Conservation (phyloP, 345 rosid genomes). For the Eucalyptus marginata region DNA sequence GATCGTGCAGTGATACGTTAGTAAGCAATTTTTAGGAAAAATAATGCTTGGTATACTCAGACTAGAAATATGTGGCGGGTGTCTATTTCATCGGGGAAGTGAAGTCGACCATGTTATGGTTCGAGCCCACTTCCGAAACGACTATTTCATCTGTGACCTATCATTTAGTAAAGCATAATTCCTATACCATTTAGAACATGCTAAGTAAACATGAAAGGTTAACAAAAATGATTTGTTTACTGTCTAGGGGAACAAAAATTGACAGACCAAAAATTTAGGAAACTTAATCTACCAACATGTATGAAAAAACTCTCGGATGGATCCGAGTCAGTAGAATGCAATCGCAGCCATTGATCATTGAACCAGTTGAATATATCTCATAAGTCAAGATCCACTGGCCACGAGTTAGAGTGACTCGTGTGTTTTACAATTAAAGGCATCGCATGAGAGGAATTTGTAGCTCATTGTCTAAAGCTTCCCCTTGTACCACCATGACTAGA, state of each 20-base stretch:
- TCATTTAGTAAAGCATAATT: not conserved
- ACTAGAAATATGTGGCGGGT: not conserved
- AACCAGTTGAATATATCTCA: not conserved
- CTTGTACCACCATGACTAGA: not conserved
- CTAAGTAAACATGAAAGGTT: not conserved
- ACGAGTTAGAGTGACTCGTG: not conserved
- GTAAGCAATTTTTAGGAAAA: not conserved
- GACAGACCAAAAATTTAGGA: not conserved
- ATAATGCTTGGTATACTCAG: not conserved
- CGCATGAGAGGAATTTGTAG: not conserved
- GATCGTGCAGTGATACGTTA: not conserved
- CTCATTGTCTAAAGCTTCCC: not conserved
- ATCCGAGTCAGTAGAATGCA: not conserved
- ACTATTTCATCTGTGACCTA: not conserved
- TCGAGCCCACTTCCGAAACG: not conserved
- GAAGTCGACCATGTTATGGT: not conserved
- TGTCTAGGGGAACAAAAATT: not conserved
- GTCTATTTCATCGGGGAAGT: not conserved
- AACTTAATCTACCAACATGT: not conserved
- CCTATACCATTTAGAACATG: not conserved
- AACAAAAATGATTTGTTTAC: not conserved
- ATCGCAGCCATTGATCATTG: not conserved
- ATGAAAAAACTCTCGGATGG: not conserved
- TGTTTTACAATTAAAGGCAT: not conserved
- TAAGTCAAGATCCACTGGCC: not conserved